These are phyloP conservation scores for Tricholoma terreum DNA, from an alignment of 768 basidiomycete genomes.

Conservation along the genomic window DNA sequence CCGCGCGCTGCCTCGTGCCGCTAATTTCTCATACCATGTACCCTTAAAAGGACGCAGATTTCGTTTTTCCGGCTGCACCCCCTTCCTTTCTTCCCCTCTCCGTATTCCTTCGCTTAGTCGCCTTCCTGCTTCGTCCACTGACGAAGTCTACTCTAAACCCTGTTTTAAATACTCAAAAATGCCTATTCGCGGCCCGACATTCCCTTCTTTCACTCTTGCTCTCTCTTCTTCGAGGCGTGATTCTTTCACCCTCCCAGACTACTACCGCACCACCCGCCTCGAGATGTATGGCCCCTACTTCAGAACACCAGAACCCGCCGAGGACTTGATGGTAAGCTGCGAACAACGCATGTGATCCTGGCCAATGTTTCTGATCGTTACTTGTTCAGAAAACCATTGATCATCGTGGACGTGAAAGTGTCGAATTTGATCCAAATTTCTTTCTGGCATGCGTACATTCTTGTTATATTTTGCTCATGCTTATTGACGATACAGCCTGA, in stretches of 20 bases:
- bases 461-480: neutral
- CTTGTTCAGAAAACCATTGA: constrained; percentile 3
- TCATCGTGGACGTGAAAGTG: neutral
- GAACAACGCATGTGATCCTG: neutral
- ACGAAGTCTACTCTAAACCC: neutral
- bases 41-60: neutral
- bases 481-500: neutral
- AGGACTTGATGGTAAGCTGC: neutral
- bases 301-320: neutral
- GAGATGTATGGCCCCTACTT: constrained; percentile 1
- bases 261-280: constrained; percentile 1
- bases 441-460: neutral
- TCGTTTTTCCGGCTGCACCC: neutral
- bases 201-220: constrained; percentile 3
- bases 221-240: neutral
- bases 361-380: neutral
- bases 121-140: neutral
- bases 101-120: neutral
- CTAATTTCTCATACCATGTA: neutral
- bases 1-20: neutral
- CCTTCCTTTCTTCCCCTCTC: neutral
- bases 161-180: neutral
- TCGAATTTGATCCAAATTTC: neutral
- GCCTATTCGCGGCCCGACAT: neutral
- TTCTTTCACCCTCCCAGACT: constrained; percentile 1